A percentile compares a stretch with the other conserved stretches of the same genome.
phyloP scores from a whole-genome alignment of 768 basidiomycete genomes.

The Russula earlei region DNA sequence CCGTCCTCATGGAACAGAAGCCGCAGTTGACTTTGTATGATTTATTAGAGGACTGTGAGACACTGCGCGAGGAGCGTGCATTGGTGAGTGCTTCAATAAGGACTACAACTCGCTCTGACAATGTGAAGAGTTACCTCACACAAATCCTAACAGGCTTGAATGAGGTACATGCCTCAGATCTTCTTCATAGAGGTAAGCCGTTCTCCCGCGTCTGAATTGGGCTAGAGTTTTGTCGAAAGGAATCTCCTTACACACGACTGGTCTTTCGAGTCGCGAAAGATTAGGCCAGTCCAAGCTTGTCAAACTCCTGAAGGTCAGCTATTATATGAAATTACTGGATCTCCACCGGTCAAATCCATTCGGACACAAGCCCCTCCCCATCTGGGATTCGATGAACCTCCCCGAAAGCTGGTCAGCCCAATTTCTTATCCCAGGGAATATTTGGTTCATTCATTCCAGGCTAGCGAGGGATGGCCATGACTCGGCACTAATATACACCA shows the following conservation, averaged over 20 bases:
- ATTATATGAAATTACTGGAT: constrained; percentile 64
- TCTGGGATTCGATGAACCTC: constrained; percentile 24
- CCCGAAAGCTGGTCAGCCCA: constrained; percentile 40
- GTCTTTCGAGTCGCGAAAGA: constrained; percentile 44
- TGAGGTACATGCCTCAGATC: constrained; percentile 50
- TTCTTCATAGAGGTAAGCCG: constrained; percentile 58
- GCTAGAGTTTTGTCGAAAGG: constrained; percentile 30
- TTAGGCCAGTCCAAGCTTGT: constrained; percentile 50
- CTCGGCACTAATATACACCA: constrained; percentile 70
- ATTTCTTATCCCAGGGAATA: not conserved
- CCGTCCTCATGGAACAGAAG: constrained; percentile 62
- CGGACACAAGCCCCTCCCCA: constrained; percentile 27
- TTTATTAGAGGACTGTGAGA: constrained; percentile 66
- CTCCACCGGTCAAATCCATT: constrained; percentile 82
- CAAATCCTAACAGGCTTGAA: constrained; percentile 67
- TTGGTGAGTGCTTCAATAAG: constrained; percentile 35
- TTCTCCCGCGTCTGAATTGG: not conserved
- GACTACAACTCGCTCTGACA: not conserved
- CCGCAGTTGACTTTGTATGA: constrained; percentile 60
- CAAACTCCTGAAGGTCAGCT: constrained; percentile 68
- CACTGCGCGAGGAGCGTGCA: constrained; percentile 63
- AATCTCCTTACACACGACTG: constrained; percentile 50
- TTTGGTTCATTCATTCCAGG: constrained; percentile 33
- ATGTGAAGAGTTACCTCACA: constrained; percentile 55
- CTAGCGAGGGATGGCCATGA: constrained; percentile 69